phyloP scores from a whole-genome alignment of 345 rosid species.

The Rhodamnia argentea region DNA sequence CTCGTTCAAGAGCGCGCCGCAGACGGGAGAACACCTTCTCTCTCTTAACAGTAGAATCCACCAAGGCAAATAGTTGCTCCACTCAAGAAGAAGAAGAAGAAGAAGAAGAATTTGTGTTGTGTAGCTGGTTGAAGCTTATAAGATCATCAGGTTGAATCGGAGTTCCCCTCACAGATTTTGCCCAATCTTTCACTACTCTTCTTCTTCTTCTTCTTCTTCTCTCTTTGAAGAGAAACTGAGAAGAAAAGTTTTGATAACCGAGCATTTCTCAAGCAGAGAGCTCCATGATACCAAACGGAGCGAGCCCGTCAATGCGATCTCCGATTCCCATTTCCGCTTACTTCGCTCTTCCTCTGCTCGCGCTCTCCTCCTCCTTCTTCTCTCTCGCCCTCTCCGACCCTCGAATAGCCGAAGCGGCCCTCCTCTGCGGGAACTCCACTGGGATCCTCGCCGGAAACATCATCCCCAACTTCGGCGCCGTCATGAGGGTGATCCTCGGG shows the following conservation, averaged over 20 bases:
- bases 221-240: neutral
- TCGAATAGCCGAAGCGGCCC: neutral
- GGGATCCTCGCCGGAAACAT: neutral
- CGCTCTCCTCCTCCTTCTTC: neutral
- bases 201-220: neutral
- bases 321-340: neutral
- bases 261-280: neutral
- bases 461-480: neutral
- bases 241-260: neutral
- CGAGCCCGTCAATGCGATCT: neutral
- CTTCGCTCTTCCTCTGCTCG: neutral
- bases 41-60: neutral
- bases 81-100: neutral
- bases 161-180: neutral
- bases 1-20: neutral
- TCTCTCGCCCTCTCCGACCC: neutral
- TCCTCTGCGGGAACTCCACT: neutral
- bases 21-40: neutral
- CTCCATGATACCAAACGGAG: neutral
- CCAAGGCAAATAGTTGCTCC: neutral
- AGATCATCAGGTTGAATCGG: neutral
- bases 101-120: neutral
- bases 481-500: conserved; percentile 2
- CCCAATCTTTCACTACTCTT: neutral
- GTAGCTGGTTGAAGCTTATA: neutral